Conservation (phyloP, 805 yeast genomes). For the Saccharomycopsis capsularis region DNA sequence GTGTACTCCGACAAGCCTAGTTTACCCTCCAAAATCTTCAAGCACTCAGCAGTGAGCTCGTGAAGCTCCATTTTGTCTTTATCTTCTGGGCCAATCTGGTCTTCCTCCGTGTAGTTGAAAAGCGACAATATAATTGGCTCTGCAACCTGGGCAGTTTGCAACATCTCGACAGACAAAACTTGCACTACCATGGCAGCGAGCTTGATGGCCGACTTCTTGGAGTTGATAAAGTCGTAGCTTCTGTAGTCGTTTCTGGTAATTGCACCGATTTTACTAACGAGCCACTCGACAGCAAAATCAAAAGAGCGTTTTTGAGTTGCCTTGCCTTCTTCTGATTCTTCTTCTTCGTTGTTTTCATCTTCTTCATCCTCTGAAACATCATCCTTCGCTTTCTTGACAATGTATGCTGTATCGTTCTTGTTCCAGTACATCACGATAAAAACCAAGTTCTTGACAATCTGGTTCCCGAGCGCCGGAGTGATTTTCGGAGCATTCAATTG, state of each 20-base stretch:
- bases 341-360: constrained; percentile 24
- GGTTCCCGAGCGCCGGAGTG: constrained; percentile 53
- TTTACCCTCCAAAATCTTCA: constrained; percentile 57
- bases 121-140: constrained; percentile 44
- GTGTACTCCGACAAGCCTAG: constrained; percentile 69
- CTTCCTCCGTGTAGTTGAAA: constrained; percentile 40
- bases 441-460: constrained; percentile 61
- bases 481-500: constrained; percentile 78
- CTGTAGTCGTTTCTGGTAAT: constrained; percentile 61
- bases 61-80: constrained; percentile 41
- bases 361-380: constrained; percentile 30
- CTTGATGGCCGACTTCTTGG: constrained; percentile 67
- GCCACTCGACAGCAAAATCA: constrained; percentile 47
- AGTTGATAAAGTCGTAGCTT: constrained; percentile 42
- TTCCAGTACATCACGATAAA: constrained; percentile 59
- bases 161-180: constrained; percentile 36
- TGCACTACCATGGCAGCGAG: constrained; percentile 59
- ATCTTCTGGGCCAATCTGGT: constrained; percentile 34
- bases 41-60: constrained; percentile 54
- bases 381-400: constrained; percentile 25
- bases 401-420: constrained; percentile 33
- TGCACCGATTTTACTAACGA: constrained; percentile 53
- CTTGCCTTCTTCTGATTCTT: constrained; percentile 9
- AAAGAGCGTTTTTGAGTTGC: no score
- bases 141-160: constrained; percentile 38